Conservation (phyloP, 2,329 filamentous ascomycete species). For the Trichoderma brevicompactum region DNA sequence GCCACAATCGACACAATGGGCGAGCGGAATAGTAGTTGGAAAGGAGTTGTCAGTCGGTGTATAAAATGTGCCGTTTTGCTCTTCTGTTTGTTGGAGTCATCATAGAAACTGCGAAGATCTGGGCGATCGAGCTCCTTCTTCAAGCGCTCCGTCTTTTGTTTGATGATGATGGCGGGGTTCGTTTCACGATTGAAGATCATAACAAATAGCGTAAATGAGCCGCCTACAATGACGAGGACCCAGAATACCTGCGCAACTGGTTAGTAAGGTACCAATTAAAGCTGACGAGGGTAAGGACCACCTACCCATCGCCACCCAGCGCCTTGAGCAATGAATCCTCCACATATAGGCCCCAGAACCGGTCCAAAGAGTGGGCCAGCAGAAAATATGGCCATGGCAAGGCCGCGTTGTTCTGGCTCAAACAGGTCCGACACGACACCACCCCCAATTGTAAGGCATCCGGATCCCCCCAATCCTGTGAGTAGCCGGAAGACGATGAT, state of each 20-base stretch:
- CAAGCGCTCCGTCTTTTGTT: constrained; percentile 52
- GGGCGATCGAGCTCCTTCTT: constrained; percentile 50
- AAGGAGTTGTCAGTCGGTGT: constrained; percentile 59
- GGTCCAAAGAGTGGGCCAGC: constrained; percentile 64
- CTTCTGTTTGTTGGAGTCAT: constrained; percentile 37
- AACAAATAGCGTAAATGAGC: constrained; percentile 36
- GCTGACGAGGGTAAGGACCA: neutral
- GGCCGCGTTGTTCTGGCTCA: constrained; percentile 50
- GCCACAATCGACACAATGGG: constrained; percentile 53
- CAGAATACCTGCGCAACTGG: constrained; percentile 40
- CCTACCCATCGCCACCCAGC: constrained; percentile 58
- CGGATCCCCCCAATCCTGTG: constrained; percentile 62
- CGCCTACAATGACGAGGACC: constrained; percentile 50
- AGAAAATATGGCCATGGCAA: constrained; percentile 56
- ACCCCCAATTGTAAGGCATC: constrained; percentile 58
- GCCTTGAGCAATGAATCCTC: constrained; percentile 54
- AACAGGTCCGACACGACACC: constrained; percentile 61
- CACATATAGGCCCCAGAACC: constrained; percentile 52
- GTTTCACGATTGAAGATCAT: constrained; percentile 46
- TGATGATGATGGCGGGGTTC: constrained; percentile 53
- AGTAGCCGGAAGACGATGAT: constrained; percentile 65
- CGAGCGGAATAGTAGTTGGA: constrained; percentile 53
- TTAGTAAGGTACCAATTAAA: neutral
- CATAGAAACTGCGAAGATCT: constrained; percentile 52
- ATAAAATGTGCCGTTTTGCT: constrained; percentile 32